Conservation (phyloP, 2,329 filamentous ascomycete genomes). For the Chaetomium sp. region DNA sequence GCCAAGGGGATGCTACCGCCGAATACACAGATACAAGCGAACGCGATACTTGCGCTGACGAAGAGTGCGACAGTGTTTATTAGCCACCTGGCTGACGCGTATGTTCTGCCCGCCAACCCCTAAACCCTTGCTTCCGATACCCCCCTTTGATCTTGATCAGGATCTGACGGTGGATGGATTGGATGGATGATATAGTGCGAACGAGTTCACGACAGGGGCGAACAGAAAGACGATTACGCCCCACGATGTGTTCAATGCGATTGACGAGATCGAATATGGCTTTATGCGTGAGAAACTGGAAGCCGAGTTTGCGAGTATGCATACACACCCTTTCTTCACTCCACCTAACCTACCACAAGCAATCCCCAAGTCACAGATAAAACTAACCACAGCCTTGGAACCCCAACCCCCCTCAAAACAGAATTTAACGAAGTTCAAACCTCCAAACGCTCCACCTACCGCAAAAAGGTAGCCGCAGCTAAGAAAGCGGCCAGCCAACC, state of each 20-base stretch:
- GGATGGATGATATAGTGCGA: constrained; percentile 49
- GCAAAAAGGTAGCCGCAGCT: constrained; percentile 61
- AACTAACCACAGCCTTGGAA: not conserved
- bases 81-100: constrained; percentile 71
- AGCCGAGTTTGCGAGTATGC: constrained; percentile 67
- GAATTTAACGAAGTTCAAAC: constrained; percentile 69
- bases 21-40: constrained; percentile 78
- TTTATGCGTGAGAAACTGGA: constrained; percentile 64
- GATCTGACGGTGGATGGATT: not conserved
- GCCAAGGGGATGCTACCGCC: constrained; percentile 74
- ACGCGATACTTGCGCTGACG: constrained; percentile 70
- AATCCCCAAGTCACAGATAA: not conserved
- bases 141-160: not conserved
- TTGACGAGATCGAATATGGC: constrained; percentile 71
- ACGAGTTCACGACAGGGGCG: constrained; percentile 59
- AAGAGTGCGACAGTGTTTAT: constrained; percentile 82
- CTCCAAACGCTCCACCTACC: constrained; percentile 67
- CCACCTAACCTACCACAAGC: not conserved
- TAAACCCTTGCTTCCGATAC: not conserved
- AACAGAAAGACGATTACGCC: constrained; percentile 74
- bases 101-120: constrained; percentile 35
- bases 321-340: not conserved
- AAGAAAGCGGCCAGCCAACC: constrained; percentile 39
- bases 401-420: constrained; percentile 26
- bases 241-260: constrained; percentile 66